These are phyloP conservation scores for Porodaedalea pini DNA, from an alignment of 1,284 basidiomycete genomes.

Conservation along the genomic window DNA sequence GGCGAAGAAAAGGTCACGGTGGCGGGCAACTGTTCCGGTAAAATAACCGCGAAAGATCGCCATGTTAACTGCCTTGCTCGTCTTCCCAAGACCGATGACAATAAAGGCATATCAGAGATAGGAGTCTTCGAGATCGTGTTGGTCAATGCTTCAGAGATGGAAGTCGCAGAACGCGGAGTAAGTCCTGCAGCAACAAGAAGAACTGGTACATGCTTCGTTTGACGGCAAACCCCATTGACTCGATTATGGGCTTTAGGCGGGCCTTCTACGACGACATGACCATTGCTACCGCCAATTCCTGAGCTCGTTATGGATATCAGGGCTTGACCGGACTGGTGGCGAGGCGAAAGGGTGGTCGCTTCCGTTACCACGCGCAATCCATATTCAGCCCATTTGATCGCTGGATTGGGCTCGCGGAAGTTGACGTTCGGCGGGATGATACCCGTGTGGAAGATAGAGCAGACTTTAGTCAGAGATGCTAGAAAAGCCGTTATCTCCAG, in stretches of 20 bases:
- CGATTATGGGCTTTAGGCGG: constrained; percentile 24
- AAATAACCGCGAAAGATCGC: constrained; percentile 29
- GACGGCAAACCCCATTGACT: not conserved
- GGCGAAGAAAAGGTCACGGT: constrained; percentile 26
- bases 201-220: constrained; percentile 21
- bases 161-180: constrained; percentile 30
- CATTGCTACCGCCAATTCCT: constrained; percentile 44
- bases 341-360: constrained; percentile 24
- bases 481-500: constrained; percentile 41
- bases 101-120: not conserved
- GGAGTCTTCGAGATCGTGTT: not conserved
- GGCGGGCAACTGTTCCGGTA: constrained; percentile 5
- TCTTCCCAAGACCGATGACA: constrained; percentile 20
- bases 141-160: constrained; percentile 11
- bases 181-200: constrained; percentile 38
- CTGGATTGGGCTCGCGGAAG: constrained; percentile 34
- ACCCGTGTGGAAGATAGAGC: constrained; percentile 34
- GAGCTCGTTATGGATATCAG: constrained; percentile 40
- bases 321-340: constrained; percentile 15
- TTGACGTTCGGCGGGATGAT: constrained; percentile 41
- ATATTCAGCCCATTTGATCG: constrained; percentile 37
- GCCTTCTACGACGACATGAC: constrained; percentile 37
- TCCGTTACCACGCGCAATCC: constrained; percentile 28
- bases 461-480: constrained; percentile 40
- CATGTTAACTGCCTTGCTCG: constrained; percentile 32